A percentile compares a stretch with the other conserved stretches of the same genome.
Conservation (phyloP, 768 basidiomycete genomes). For the Vararia minispora region DNA sequence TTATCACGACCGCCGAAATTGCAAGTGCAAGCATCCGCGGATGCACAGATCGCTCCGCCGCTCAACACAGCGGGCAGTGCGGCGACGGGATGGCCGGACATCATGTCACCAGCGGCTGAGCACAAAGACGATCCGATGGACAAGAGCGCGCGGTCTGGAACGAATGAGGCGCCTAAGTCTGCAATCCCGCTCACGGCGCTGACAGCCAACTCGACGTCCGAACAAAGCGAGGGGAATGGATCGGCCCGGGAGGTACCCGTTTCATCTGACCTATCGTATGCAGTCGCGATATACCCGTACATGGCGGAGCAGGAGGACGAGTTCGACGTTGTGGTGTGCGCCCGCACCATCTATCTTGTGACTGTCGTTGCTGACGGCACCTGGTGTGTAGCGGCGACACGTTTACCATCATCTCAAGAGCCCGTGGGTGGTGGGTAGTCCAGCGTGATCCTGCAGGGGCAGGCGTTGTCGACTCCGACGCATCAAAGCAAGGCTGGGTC, state of each 20-base stretch:
- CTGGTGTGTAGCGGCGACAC: conserved; percentile 74
- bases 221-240: conserved; percentile 13
- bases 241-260: conserved; percentile 22
- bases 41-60: conserved; percentile 30
- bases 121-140: conserved; percentile 32
- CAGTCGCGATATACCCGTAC: conserved; percentile 97
- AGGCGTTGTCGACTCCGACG: conserved; percentile 66
- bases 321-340: conserved; percentile 94
- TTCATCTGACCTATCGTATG: conserved; percentile 65
- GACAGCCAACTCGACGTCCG: conserved; percentile 13
- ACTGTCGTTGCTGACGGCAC: conserved; percentile 2
- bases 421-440: conserved; percentile 99
- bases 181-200: conserved; percentile 25
- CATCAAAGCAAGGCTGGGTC: conserved; percentile 88
- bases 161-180: conserved; percentile 19
- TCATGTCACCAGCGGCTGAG: conserved; percentile 47
- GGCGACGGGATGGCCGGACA: conserved; percentile 70
- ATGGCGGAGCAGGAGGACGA: conserved; percentile 98
- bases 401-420: conserved; percentile 84
- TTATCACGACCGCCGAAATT: conserved; percentile 51
- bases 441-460: conserved; percentile 86
- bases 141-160: not conserved
- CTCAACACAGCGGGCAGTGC: conserved; percentile 42
- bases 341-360: conserved; percentile 15
- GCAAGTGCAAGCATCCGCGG: conserved; percentile 51